Conservation (phyloP, 345 rosid genomes). For the Acer negundo region DNA sequence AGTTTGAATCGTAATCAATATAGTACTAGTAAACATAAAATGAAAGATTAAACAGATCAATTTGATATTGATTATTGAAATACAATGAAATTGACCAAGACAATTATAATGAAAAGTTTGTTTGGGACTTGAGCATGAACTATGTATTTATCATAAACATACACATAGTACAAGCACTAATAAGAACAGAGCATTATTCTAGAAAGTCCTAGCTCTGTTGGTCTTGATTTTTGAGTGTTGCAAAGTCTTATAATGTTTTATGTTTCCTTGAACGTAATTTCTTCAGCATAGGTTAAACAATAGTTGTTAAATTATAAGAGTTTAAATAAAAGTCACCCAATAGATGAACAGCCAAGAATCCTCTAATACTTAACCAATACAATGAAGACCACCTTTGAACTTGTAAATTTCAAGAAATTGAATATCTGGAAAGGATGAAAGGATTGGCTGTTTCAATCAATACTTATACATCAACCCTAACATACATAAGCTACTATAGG, state of each 20-base stretch:
- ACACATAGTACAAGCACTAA: not conserved
- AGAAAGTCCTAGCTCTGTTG: not conserved
- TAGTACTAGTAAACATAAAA: not conserved
- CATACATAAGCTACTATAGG: not conserved
- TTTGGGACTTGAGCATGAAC: constrained; percentile 16
- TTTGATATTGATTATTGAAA: not conserved
- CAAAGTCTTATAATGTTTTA: not conserved
- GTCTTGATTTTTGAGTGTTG: not conserved
- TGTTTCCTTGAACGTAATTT: not conserved
- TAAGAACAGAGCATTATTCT: not conserved
- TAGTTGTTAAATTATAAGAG: not conserved
- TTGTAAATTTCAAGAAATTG: not conserved
- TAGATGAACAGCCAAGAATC: not conserved
- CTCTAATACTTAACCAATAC: not conserved
- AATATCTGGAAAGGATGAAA: too few relatives aligned
- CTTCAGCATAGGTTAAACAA: constrained; percentile 4
- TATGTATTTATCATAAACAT: constrained; percentile 1
- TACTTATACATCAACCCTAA: not conserved
- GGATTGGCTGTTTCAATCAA: not conserved
- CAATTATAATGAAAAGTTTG: not conserved
- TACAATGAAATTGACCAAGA: not conserved
- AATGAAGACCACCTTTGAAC: not conserved
- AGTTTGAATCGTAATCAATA: not conserved
- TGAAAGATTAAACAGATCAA: constrained; percentile 2
- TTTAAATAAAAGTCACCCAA: not conserved